Conservation (phyloP, 2,329 filamentous ascomycete genomes). For the Didymella lethalis region DNA sequence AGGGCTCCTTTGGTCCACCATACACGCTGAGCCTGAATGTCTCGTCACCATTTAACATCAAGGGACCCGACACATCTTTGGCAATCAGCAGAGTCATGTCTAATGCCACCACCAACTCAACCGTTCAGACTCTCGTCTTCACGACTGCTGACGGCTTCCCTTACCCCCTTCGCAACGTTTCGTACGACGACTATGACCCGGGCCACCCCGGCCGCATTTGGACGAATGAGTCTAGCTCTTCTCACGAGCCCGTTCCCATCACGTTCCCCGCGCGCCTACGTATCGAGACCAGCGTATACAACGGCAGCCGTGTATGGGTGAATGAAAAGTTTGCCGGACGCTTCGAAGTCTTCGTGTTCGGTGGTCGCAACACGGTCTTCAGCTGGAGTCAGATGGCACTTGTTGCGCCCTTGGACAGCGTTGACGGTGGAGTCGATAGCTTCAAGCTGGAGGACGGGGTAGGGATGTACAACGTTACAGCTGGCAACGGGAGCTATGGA, state of each 20-base stretch:
- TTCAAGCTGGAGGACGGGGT: slow-evolving; percentile 19
- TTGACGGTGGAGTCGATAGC: slow-evolving; percentile 41
- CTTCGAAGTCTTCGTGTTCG: slow-evolving; percentile 64
- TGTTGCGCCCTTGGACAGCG: slow-evolving; percentile 57
- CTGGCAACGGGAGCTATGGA: slow-evolving; percentile 19
- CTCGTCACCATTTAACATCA: slow-evolving; percentile 56
- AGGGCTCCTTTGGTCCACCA: slow-evolving; percentile 57
- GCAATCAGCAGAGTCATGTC: slow-evolving; percentile 39
- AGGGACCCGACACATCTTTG: slow-evolving; percentile 55
- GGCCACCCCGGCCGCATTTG: slow-evolving; percentile 62
- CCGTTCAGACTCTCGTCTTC: slow-evolving; percentile 50
- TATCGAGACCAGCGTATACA: slow-evolving; percentile 56
- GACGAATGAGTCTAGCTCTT: slow-evolving; percentile 58
- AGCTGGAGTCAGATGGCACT: slow-evolving; percentile 67
- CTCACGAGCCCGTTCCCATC: slow-evolving; percentile 54
- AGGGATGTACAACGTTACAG: slow-evolving; percentile 23
- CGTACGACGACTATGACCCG: slow-evolving; percentile 56
- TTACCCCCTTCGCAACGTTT: slow-evolving; percentile 60
- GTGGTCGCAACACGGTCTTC: slow-evolving; percentile 60
- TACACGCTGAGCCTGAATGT: slow-evolving; percentile 54
- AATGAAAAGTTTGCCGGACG: slow-evolving; percentile 57
- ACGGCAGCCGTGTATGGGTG: slow-evolving; percentile 61
- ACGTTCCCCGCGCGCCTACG: slow-evolving; percentile 47
- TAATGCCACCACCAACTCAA: slow-evolving; percentile 27
- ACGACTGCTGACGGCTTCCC: slow-evolving; percentile 47